Evolutionary conservation across 176 grass and related monocot genomes (phyloP).

Genomic region (Coix lacrymajobi): DNA sequence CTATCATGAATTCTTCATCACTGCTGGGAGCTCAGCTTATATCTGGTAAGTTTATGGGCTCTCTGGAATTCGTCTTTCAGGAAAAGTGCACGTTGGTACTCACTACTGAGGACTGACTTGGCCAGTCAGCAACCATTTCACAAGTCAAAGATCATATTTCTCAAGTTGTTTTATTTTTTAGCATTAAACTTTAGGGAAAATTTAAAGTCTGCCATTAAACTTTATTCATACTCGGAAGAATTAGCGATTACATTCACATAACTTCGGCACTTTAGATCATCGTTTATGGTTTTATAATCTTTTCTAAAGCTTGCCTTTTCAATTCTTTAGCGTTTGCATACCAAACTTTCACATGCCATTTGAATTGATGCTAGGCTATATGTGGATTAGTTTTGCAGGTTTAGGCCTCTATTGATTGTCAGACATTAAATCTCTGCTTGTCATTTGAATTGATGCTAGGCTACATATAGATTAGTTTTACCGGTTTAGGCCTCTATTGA

Average conservation of each 20-base stretch:
- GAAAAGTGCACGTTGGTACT: background rate
- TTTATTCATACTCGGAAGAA: background rate
- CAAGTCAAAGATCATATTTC: background rate
- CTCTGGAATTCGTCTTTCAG: background rate
- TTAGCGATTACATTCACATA: background rate
- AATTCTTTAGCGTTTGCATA: background rate
- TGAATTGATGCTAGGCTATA: constrained; percentile 1
- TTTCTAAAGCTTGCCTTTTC: background rate
- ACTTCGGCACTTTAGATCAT: background rate
- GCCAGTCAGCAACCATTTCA: background rate
- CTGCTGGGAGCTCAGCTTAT: background rate
- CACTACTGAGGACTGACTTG: background rate
- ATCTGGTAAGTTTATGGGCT: background rate
- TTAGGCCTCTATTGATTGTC: background rate
- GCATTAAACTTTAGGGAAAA: too few relatives aligned
- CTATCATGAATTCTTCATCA: background rate
- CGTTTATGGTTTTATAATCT: background rate
- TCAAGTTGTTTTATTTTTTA: background rate
- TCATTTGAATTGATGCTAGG: background rate
- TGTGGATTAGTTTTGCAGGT: background rate
- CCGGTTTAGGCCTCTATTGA: background rate
- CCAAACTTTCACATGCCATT: background rate
- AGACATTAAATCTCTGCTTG: background rate
- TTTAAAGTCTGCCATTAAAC: too few relatives aligned
- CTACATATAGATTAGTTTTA: background rate